Conservation (phyloP, 2,329 filamentous ascomycete species). For the Lachnellula occidentalis region DNA sequence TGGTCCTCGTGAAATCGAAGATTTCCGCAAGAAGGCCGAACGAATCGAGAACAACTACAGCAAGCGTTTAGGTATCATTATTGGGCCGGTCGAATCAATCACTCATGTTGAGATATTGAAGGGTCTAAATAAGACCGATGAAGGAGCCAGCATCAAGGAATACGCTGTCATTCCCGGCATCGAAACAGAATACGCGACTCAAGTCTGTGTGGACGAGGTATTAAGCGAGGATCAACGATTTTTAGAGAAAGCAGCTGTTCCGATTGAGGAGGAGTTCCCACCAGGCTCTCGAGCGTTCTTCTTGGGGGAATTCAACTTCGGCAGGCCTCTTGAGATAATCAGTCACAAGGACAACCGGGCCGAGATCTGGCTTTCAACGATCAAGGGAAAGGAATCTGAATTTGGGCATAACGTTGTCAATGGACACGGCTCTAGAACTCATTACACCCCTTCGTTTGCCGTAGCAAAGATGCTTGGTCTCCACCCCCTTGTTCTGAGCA, state of each 20-base stretch:
- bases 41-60: slow-evolving; percentile 83
- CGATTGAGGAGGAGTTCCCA: slow-evolving; percentile 89
- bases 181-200: slow-evolving; percentile 85
- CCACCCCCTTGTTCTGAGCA: slow-evolving; percentile 84
- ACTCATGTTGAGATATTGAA: slow-evolving; percentile 92
- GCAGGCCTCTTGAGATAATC: slow-evolving; percentile 77
- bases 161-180: slow-evolving; percentile 81
- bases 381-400: slow-evolving; percentile 69
- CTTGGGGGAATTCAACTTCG: slow-evolving; percentile 88
- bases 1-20: slow-evolving; percentile 66
- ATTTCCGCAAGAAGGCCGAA: slow-evolving; percentile 78
- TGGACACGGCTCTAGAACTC: slow-evolving; percentile 62
- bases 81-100: slow-evolving; percentile 80
- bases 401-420: slow-evolving; percentile 72
- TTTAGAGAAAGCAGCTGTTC: slow-evolving; percentile 79
- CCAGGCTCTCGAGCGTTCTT: slow-evolving; percentile 81
- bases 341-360: slow-evolving; percentile 70
- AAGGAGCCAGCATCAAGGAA: slow-evolving; percentile 87
- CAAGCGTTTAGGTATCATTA: slow-evolving; percentile 83
- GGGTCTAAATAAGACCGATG: slow-evolving; percentile 82
- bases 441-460: slow-evolving; percentile 82
- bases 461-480: slow-evolving; percentile 77
- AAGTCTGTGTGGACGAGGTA: slow-evolving; percentile 85
- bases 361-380: slow-evolving; percentile 69
- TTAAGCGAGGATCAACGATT: slow-evolving; percentile 89